phyloP scores from a whole-genome alignment of 768 basidiomycete species.

The Phylloporus rhodoxanthus region DNA sequence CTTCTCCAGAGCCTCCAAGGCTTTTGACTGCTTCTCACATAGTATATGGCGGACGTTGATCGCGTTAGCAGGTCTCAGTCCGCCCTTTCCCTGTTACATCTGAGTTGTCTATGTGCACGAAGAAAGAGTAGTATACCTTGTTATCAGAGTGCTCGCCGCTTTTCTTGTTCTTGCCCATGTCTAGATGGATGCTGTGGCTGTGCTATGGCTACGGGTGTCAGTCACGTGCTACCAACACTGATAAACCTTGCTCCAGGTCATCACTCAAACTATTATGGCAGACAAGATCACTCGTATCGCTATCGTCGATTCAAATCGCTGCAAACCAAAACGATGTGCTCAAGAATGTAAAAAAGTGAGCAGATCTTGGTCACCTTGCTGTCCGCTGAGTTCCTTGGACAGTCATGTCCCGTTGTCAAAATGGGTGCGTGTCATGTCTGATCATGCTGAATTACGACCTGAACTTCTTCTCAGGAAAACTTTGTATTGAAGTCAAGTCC shows the following conservation, averaged over 20 bases:
- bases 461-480: slow-evolving; percentile 57
- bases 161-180: slow-evolving; percentile 27
- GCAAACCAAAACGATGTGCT: slow-evolving; percentile 94
- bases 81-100: slow-evolving; percentile 43
- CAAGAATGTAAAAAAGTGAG: slow-evolving; percentile 96
- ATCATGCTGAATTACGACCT: not conserved
- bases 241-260: not conserved
- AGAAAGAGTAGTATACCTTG: slow-evolving; percentile 18
- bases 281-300: slow-evolving; percentile 99
- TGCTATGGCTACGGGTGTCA: not conserved
- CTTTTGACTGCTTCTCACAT: slow-evolving; percentile 83
- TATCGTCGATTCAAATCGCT: slow-evolving; percentile 85
- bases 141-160: slow-evolving; percentile 15
- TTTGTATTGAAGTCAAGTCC: slow-evolving; percentile 97
- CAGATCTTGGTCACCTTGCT: slow-evolving; percentile 4
- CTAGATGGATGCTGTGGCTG: slow-evolving; percentile 1
- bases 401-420: slow-evolving; percentile 95
- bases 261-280: slow-evolving; percentile 44
- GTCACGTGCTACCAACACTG: slow-evolving; percentile 13
- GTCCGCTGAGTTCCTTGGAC: slow-evolving; percentile 9
- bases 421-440: slow-evolving; percentile 60
- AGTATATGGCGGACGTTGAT: slow-evolving; percentile 84
- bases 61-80: slow-evolving; percentile 71
- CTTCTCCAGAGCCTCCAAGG: slow-evolving; percentile 70
- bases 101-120: not conserved